A percentile compares a stretch with the other conserved stretches of the same genome.
Evolutionary conservation across 768 basidiomycete species (phyloP).

Genomic region (Xerocomus spinulosus): DNA sequence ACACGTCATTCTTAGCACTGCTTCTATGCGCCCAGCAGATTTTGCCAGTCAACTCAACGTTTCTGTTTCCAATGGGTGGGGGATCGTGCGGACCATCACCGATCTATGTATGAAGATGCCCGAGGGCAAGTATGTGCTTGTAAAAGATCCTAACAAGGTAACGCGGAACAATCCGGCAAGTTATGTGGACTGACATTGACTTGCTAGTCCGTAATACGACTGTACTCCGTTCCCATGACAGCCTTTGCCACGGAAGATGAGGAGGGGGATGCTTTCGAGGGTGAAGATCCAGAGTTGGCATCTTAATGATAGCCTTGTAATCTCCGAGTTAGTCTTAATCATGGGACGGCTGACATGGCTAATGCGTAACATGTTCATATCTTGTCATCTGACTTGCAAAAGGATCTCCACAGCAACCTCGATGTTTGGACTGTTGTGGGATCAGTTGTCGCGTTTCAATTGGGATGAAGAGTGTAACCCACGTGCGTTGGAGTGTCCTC

Average conservation of each 20-base stretch:
- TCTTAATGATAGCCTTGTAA: slow-evolving; percentile 15
- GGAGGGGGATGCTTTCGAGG: slow-evolving; percentile 43
- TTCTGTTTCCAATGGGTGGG: slow-evolving; percentile 95
- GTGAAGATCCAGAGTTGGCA: slow-evolving; percentile 38
- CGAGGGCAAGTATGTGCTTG: slow-evolving; percentile 95
- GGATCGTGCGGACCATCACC: slow-evolving; percentile 91
- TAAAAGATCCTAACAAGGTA: slow-evolving; percentile 98
- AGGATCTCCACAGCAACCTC: slow-evolving; percentile 82
- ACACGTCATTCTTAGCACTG: slow-evolving; percentile 92
- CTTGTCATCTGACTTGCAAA: slow-evolving; percentile 40
- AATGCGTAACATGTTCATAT: neutral
- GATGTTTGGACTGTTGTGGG: slow-evolving; percentile 55
- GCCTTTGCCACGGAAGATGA: slow-evolving; percentile 85
- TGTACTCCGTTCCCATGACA: slow-evolving; percentile 87
- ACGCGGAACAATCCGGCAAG: slow-evolving; percentile 20
- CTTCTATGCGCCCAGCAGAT: slow-evolving; percentile 90
- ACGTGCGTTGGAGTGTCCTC: slow-evolving; percentile 80
- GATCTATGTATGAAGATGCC: slow-evolving; percentile 96
- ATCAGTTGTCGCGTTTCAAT: neutral
- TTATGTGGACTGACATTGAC: slow-evolving; percentile 9
- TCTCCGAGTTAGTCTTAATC: slow-evolving; percentile 3
- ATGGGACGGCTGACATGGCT: neutral
- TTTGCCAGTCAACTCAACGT: slow-evolving; percentile 95
- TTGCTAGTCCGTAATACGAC: slow-evolving; percentile 80
- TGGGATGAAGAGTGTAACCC: slow-evolving; percentile 14